Percentiles rank a stretch among this genome's conserved stretches.
Conservation (phyloP, 2,329 filamentous ascomycete genomes). For the Penicillium sp. region DNA sequence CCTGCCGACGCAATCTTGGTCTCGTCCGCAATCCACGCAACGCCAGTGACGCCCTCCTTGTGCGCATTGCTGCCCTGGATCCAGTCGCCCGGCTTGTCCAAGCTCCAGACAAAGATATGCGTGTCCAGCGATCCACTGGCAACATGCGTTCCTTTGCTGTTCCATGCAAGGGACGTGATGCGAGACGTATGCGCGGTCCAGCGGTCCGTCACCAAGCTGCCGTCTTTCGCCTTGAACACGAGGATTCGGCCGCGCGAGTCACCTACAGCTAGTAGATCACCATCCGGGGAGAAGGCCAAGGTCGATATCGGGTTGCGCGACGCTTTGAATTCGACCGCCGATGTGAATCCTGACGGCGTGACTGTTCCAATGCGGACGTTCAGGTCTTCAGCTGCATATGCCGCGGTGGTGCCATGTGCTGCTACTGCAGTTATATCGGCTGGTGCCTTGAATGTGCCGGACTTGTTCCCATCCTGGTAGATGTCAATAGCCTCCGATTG, state of each 20-base stretch:
- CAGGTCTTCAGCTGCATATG: slow-evolving; percentile 72
- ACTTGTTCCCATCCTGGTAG: slow-evolving; percentile 54
- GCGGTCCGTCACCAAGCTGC: slow-evolving; percentile 72
- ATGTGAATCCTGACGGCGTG: slow-evolving; percentile 52
- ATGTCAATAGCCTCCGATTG: slow-evolving; percentile 58
- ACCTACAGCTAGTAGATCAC: slow-evolving; percentile 75
- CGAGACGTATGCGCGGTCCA: slow-evolving; percentile 70
- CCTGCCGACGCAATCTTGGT: slow-evolving; percentile 72
- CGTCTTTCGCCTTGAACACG: slow-evolving; percentile 67
- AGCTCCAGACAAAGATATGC: slow-evolving; percentile 87
- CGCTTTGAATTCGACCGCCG: slow-evolving; percentile 58
- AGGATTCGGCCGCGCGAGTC: slow-evolving; percentile 82
- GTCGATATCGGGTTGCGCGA: slow-evolving; percentile 70
- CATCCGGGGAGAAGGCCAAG: slow-evolving; percentile 77
- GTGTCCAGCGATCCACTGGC: slow-evolving; percentile 86
- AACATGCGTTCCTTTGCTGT: slow-evolving; percentile 69
- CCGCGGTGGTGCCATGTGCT: slow-evolving; percentile 63
- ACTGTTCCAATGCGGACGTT: slow-evolving; percentile 70
- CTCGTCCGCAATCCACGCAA: slow-evolving; percentile 69
- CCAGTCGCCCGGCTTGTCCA: slow-evolving; percentile 75
- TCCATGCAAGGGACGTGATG: slow-evolving; percentile 71
- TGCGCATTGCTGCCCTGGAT: slow-evolving; percentile 84
- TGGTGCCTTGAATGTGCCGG: slow-evolving; percentile 58
- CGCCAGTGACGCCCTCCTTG: slow-evolving; percentile 90
- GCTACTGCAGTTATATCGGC: slow-evolving; percentile 69